A percentile compares a stretch with the other conserved stretches of the same genome.
Evolutionary conservation across 306 rosid genomes (phyloP).

Genomic region (Acmispon strigosus): DNA sequence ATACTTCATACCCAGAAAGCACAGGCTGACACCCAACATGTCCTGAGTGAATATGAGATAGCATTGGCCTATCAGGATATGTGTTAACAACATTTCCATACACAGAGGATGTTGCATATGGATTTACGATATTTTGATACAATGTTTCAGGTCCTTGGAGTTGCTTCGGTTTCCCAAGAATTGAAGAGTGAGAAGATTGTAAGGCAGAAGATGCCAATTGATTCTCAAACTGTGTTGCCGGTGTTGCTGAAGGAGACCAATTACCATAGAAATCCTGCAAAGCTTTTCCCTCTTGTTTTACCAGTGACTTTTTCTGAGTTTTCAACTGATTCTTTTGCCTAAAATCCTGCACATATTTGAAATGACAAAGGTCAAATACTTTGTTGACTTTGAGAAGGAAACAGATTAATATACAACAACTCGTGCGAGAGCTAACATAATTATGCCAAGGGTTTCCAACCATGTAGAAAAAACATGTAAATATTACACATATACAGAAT

Average conservation of each 20-base stretch:
- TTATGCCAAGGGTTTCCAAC: not conserved
- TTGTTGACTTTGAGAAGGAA: not conserved
- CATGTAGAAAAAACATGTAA: not conserved
- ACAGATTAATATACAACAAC: not conserved
- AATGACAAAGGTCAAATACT: conserved; percentile 6
- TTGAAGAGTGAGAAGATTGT: conserved; percentile 51
- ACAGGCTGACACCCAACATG: conserved; percentile 40
- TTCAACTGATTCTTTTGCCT: conserved; percentile 40
- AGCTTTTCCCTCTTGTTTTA: conserved; percentile 36
- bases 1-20: conserved; percentile 39
- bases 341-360: conserved; percentile 38
- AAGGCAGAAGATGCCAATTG: conserved; percentile 35
- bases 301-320: conserved; percentile 38
- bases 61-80: conserved; percentile 55
- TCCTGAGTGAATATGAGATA: conserved; percentile 46
- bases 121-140: conserved; percentile 51
- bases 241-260: conserved; percentile 51
- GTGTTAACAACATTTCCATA: conserved; percentile 45
- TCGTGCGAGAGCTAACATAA: not conserved
- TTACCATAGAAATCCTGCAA: conserved; percentile 43
- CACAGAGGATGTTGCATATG: conserved; percentile 36
- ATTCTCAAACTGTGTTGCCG: conserved; percentile 47
- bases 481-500: not conserved
- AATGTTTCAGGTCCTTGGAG: conserved; percentile 46
- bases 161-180: conserved; percentile 40